phyloP scores from a whole-genome alignment of 2,329 filamentous ascomycete species.

The Penicillium aurantiogriseum region DNA sequence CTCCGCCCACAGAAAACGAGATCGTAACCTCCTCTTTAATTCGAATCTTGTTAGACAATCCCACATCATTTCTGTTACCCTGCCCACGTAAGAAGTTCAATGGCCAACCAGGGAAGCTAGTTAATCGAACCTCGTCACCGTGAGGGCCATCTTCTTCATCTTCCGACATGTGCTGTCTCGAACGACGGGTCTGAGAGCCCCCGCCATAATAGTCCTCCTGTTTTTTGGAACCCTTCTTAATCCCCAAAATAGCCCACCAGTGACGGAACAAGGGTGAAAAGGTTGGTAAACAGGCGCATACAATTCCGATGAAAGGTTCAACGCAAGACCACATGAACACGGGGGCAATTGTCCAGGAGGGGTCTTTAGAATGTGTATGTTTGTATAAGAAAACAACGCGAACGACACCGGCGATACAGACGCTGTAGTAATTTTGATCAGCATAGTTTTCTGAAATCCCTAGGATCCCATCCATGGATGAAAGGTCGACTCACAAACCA shows the following conservation, averaged over 20 bases:
- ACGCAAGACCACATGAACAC: slow-evolving; percentile 13
- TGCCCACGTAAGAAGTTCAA: background rate
- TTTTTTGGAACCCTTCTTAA: background rate
- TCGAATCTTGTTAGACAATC: background rate
- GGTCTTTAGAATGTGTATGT: background rate
- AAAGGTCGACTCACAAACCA: slow-evolving; percentile 27
- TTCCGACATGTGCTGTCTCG: background rate
- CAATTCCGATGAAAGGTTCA: slow-evolving; percentile 10
- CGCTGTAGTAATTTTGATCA: background rate
- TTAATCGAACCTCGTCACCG: slow-evolving; percentile 5
- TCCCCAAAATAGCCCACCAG: slow-evolving; percentile 4
- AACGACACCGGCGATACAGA: slow-evolving; percentile 10
- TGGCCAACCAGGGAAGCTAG: slow-evolving; percentile 8
- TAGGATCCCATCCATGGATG: too few species aligned
- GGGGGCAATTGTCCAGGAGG: slow-evolving; percentile 8
- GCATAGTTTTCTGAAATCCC: background rate
- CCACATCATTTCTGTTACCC: background rate
- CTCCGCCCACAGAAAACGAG: background rate
- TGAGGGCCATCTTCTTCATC: background rate
- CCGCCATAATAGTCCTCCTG: background rate
- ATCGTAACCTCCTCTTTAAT: slow-evolving; percentile 3
- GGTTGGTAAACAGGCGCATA: slow-evolving; percentile 11
- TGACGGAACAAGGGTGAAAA: slow-evolving; percentile 7
- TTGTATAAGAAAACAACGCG: slow-evolving; percentile 5
- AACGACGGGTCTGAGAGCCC: background rate